Conservation (phyloP, 148 eudicot genomes). For the Rhododendron griersonianum region DNA sequence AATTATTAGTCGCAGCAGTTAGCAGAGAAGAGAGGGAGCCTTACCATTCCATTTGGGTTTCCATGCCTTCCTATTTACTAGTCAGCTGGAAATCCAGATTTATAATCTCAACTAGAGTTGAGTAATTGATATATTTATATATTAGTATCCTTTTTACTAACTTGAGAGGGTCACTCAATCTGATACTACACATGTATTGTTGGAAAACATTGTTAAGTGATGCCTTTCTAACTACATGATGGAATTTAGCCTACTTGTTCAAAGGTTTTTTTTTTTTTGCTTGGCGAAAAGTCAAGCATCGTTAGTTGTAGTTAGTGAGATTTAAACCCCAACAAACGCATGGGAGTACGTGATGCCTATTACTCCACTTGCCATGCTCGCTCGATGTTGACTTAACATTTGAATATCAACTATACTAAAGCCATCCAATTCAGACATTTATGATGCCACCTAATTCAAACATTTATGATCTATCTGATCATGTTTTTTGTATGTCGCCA, state of each 20-base stretch:
- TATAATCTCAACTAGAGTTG: slow-evolving; percentile 7
- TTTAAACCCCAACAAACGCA: not conserved
- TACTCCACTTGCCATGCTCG: not conserved
- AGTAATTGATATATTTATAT: not conserved
- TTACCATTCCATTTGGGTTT: slow-evolving; percentile 11
- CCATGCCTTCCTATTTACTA: not conserved
- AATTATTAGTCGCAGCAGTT: slow-evolving; percentile 27
- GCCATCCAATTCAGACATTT: not conserved
- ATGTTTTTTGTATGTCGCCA: not conserved
- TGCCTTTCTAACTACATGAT: slow-evolving; percentile 3
- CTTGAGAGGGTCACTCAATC: slow-evolving; percentile 23
- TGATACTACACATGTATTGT: slow-evolving; percentile 13
- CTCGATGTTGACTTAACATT: not conserved
- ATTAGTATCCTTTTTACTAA: slow-evolving; percentile 5
- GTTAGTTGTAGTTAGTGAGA: not conserved
- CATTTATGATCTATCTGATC: not conserved
- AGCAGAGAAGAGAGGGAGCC: slow-evolving; percentile 13
- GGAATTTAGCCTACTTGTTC: not conserved
- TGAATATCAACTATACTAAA: not conserved
- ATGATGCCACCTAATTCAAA: not conserved
- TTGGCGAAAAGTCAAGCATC: too few species aligned
- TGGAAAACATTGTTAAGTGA: not conserved
- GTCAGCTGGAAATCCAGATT: slow-evolving; percentile 16
- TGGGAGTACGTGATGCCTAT: not conserved
- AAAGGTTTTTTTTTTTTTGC: not conserved